Conservation (phyloP, 2,329 filamentous ascomycete genomes). For the Hypoxylon sp. region DNA sequence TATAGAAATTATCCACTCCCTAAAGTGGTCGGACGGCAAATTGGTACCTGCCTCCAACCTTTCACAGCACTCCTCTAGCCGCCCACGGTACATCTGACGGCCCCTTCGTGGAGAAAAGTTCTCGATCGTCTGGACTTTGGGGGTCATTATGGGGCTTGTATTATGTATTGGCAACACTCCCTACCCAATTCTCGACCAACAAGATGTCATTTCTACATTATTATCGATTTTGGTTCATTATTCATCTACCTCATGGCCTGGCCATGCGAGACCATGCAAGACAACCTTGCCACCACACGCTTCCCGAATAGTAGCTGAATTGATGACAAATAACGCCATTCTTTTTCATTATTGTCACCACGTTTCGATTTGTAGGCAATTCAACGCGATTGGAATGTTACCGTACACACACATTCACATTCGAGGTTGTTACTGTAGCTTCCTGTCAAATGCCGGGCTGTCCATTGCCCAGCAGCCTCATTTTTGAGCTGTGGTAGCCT, state of each 20-base stretch:
- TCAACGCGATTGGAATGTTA: conserved; percentile 44
- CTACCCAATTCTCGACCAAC: conserved; percentile 45
- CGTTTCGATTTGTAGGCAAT: conserved; percentile 40
- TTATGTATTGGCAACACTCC: conserved; percentile 21
- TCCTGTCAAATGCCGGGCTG: conserved; percentile 37
- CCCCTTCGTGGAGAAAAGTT: conserved; percentile 50
- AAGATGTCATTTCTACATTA: conserved; percentile 25
- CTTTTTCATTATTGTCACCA: conserved; percentile 27
- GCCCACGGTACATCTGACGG: conserved; percentile 51
- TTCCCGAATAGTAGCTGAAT: conserved; percentile 22
- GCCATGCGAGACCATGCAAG: conserved; percentile 41
- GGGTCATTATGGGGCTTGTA: conserved; percentile 43
- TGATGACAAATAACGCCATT: conserved; percentile 41
- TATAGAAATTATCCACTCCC: conserved; percentile 51
- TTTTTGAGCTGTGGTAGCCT: conserved; percentile 45
- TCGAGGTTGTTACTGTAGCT: conserved; percentile 36
- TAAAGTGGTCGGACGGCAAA: conserved; percentile 51
- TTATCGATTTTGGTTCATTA: conserved; percentile 41
- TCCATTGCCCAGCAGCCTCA: conserved; percentile 42
- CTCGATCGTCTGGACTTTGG: conserved; percentile 47
- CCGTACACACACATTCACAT: conserved; percentile 44
- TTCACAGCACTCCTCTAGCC: conserved; percentile 62
- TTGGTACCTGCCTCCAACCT: conserved; percentile 57
- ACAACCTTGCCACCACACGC: conserved; percentile 43
- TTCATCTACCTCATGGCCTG: conserved; percentile 44